Conservation (phyloP, 2,329 filamentous ascomycete genomes). For the Hirsutella thompsonii region DNA sequence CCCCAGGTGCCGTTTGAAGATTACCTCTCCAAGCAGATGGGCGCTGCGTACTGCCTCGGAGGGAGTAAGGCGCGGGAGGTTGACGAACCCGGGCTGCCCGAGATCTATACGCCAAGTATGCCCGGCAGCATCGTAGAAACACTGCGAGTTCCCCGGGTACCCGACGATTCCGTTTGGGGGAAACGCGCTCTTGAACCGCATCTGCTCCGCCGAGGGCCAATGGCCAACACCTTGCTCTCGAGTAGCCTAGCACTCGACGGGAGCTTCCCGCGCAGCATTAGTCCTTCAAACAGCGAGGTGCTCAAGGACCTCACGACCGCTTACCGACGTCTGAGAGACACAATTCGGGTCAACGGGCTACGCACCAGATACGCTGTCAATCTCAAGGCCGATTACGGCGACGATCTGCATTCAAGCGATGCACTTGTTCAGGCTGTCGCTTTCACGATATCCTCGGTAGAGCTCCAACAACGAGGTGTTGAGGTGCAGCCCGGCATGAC, state of each 20-base stretch:
- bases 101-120: constrained; percentile 21
- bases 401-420: constrained; percentile 41
- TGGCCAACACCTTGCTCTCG: constrained; percentile 27
- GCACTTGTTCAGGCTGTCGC: constrained; percentile 57
- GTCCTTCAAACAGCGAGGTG: constrained; percentile 11
- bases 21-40: constrained; percentile 52
- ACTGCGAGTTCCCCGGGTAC: constrained; percentile 22
- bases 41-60: constrained; percentile 26
- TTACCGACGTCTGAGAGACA: constrained; percentile 48
- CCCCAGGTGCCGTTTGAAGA: constrained; percentile 47
- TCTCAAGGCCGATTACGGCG: constrained; percentile 15
- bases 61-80: constrained; percentile 23
- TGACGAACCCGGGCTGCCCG: constrained; percentile 15
- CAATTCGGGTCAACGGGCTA: constrained; percentile 42
- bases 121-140: constrained; percentile 23
- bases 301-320: constrained; percentile 44
- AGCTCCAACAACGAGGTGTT: constrained; percentile 83
- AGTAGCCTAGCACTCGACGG: constrained; percentile 15
- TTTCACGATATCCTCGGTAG: constrained; percentile 74
- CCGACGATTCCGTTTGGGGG: constrained; percentile 27
- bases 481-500: constrained; percentile 62
- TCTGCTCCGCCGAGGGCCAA: constrained; percentile 21
- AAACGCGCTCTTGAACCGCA: constrained; percentile 19
- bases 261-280: constrained; percentile 4
- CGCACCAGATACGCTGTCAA: constrained; percentile 22